Evolutionary conservation across 805 yeast species (phyloP).

Genomic region (Yarrowia sp.): DNA sequence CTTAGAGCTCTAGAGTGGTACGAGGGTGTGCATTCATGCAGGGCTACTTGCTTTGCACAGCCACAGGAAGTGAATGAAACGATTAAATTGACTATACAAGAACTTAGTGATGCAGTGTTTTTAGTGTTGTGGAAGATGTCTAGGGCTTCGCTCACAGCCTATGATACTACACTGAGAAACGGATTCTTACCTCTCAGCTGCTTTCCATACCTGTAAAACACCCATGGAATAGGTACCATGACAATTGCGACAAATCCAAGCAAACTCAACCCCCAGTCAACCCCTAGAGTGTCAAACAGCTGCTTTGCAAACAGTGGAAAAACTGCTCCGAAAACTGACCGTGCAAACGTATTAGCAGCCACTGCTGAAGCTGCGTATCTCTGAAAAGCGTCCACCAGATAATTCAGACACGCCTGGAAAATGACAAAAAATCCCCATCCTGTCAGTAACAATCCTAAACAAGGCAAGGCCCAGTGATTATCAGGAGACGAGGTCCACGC

Average conservation of each 20-base stretch:
- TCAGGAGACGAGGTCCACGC: conserved; percentile 61
- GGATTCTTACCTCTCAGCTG: not conserved
- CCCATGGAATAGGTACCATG: conserved; percentile 53
- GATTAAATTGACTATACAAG: too few relatives aligned
- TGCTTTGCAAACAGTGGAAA: conserved; percentile 85
- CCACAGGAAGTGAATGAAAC: too few relatives aligned
- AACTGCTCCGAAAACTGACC: conserved; percentile 73
- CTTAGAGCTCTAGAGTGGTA: too few relatives aligned
- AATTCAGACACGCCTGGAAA: conserved; percentile 60
- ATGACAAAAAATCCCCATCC: conserved; percentile 55
- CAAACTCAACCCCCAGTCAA: conserved; percentile 71
- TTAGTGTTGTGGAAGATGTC: too few relatives aligned
- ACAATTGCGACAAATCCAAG: conserved; percentile 50
- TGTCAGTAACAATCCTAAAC: conserved; percentile 53
- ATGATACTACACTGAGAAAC: not conserved
- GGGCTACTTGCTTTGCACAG: too few relatives aligned
- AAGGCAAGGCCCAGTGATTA: conserved; percentile 56
- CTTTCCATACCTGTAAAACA: not conserved
- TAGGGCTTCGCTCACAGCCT: too few relatives aligned
- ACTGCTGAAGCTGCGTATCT: conserved; percentile 72
- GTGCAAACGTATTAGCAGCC: conserved; percentile 79
- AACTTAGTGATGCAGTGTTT: too few relatives aligned
- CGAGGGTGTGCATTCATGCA: too few relatives aligned
- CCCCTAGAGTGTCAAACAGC: conserved; percentile 68
- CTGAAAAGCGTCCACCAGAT: conserved; percentile 60